Evolutionary conservation across 495 filamentous ascomycete genomes (phyloP).

Genomic region (Penicillium angulare): DNA sequence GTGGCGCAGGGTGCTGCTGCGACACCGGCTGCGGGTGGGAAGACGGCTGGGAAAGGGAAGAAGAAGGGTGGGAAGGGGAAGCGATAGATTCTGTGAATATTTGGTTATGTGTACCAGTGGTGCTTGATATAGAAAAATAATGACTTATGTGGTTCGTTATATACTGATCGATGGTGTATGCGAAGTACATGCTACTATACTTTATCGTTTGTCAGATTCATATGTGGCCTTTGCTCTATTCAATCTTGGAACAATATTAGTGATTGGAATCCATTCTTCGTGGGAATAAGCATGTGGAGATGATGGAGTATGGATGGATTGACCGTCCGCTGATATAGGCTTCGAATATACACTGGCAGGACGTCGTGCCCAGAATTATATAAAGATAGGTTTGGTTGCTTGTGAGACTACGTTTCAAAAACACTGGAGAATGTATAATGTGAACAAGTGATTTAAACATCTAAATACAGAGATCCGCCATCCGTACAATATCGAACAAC

Average conservation of each 20-base stretch:
- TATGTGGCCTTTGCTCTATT: no score
- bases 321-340: no score
- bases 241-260: no score
- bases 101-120: not conserved
- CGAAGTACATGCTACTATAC: no score
- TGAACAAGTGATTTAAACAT: slow-evolving; percentile 20
- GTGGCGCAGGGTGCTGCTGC: slow-evolving; percentile 10
- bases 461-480: slow-evolving; percentile 32
- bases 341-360: no score
- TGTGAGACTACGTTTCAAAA: no score
- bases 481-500: slow-evolving; percentile 26
- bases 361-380: no score
- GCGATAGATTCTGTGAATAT: slow-evolving; percentile 9
- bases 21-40: slow-evolving; percentile 21
- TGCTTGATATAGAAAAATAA: slow-evolving; percentile 14
- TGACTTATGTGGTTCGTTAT: slow-evolving; percentile 15
- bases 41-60: slow-evolving; percentile 16
- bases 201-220: no score
- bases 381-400: no score
- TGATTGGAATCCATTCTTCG: no score
- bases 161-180: not conserved
- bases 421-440: not conserved
- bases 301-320: no score
- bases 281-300: no score
- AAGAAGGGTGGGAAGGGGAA: slow-evolving; percentile 25